Conservation (phyloP, 306 rosid species). For the Comarum palustre region DNA sequence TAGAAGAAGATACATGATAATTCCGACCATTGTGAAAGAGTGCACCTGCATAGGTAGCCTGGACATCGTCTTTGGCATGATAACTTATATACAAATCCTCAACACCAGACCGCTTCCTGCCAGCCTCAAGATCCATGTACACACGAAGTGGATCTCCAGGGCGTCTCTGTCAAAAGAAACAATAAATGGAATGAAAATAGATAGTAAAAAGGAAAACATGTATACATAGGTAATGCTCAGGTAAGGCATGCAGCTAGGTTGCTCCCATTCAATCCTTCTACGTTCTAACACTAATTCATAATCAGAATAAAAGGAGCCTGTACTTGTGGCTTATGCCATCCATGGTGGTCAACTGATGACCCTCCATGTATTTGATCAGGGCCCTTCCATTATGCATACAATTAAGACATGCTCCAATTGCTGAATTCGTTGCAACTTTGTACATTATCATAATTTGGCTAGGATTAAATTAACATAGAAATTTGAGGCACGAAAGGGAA, state of each 20-base stretch:
- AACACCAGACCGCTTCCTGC: conserved; percentile 62
- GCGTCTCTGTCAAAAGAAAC: conserved; percentile 49
- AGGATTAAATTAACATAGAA: neutral
- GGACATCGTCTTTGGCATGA: conserved; percentile 84
- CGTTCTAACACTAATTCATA: neutral
- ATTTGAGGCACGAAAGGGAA: neutral
- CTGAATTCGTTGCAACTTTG: neutral
- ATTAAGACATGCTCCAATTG: neutral
- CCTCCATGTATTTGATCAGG: neutral
- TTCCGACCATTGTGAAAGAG: conserved; percentile 82
- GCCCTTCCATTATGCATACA: neutral
- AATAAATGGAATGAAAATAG: conserved; percentile 18
- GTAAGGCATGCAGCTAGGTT: neutral
- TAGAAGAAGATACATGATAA: conserved; percentile 55
- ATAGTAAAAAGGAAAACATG: neutral
- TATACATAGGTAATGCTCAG: neutral
- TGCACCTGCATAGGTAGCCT: conserved; percentile 88
- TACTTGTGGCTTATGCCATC: neutral
- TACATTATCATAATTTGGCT: neutral
- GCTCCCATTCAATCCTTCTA: neutral
- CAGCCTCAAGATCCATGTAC: conserved; percentile 94
- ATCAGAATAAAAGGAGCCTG: neutral
- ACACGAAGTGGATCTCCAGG: conserved; percentile 72
- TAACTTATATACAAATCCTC: conserved; percentile 83
- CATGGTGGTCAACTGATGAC: neutral